Conservation (phyloP, 2,329 filamentous ascomycete genomes). For the Hymenoscyphus fraxineus region DNA sequence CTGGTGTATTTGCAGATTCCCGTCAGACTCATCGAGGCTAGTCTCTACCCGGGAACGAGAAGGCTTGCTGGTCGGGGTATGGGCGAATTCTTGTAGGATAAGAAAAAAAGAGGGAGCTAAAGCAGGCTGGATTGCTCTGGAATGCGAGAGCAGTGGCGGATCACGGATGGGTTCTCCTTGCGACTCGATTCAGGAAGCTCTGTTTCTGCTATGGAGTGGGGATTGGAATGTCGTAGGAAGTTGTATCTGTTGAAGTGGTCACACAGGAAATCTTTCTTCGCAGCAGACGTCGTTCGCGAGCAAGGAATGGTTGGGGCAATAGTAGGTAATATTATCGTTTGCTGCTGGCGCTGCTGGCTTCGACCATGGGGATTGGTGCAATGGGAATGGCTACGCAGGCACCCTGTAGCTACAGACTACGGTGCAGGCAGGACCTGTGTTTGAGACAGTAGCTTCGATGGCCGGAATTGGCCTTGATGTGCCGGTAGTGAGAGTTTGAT, state of each 20-base stretch:
- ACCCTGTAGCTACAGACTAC: background rate
- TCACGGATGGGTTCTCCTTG: background rate
- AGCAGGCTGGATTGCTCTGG: background rate
- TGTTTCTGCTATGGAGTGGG: background rate
- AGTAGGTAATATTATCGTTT: conserved; percentile 22
- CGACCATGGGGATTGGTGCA: conserved; percentile 2
- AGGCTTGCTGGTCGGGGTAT: conserved; percentile 1
- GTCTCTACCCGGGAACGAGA: conserved; percentile 17
- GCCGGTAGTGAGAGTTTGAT: background rate
- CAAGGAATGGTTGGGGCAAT: conserved; percentile 7
- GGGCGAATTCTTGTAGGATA: conserved; percentile 3
- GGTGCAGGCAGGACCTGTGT: background rate
- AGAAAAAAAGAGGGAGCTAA: background rate
- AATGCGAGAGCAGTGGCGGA: conserved; percentile 4
- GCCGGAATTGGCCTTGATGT: background rate
- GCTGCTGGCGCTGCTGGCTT: conserved; percentile 22
- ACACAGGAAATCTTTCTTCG: conserved; percentile 22
- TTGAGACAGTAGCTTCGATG: background rate
- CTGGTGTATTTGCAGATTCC: conserved; percentile 30
- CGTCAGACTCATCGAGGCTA: conserved; percentile 36
- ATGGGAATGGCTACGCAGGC: background rate
- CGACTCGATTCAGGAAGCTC: background rate
- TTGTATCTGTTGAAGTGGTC: conserved; percentile 18
- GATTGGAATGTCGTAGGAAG: conserved; percentile 1
- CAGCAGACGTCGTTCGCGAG: conserved; percentile 1